Conservation (phyloP, 805 yeast genomes). For the Nakazawaea pomicola region DNA sequence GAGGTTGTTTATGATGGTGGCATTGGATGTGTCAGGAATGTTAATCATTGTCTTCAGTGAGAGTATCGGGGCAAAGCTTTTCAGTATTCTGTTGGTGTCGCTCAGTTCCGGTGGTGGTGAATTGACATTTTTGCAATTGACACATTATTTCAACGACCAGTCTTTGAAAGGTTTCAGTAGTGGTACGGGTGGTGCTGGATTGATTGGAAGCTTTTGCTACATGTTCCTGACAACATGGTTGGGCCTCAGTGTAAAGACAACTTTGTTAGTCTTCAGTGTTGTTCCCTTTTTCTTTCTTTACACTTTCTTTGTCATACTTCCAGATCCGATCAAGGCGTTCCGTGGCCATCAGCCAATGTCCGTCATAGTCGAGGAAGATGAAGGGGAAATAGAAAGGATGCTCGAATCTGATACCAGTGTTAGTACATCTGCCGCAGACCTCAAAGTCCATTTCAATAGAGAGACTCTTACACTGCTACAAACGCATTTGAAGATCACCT, state of each 20-base stretch:
- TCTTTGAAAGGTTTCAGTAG: constrained; percentile 84
- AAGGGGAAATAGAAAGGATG: not conserved
- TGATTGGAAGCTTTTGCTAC: constrained; percentile 72
- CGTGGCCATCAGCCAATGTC: not conserved
- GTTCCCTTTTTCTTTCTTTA: constrained; percentile 25
- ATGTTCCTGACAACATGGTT: constrained; percentile 69
- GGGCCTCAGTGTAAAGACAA: constrained; percentile 44
- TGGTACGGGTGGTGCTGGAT: constrained; percentile 96
- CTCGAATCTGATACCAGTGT: not conserved
- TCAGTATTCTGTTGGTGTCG: constrained; percentile 79
- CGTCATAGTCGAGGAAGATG: not conserved
- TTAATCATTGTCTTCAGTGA: constrained; percentile 46
- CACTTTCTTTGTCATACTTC: constrained; percentile 24
- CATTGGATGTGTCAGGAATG: constrained; percentile 71
- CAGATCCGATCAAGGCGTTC: constrained; percentile 13
- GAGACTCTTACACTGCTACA: not conserved
- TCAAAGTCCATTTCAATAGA: no score
- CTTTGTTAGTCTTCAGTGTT: constrained; percentile 52
- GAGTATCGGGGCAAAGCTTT: constrained; percentile 35
- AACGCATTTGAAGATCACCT: constrained; percentile 17
- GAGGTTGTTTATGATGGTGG: constrained; percentile 52
- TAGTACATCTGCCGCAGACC: not conserved
- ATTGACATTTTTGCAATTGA: constrained; percentile 78
- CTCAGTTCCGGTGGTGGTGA: constrained; percentile 89
- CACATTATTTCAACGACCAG: constrained; percentile 63